Evolutionary conservation across 371 early-diverging fungal species (phyloP), one percentile per base, ranked within the genome.

Genomic region (Sporodiniella umbellata): DNA sequence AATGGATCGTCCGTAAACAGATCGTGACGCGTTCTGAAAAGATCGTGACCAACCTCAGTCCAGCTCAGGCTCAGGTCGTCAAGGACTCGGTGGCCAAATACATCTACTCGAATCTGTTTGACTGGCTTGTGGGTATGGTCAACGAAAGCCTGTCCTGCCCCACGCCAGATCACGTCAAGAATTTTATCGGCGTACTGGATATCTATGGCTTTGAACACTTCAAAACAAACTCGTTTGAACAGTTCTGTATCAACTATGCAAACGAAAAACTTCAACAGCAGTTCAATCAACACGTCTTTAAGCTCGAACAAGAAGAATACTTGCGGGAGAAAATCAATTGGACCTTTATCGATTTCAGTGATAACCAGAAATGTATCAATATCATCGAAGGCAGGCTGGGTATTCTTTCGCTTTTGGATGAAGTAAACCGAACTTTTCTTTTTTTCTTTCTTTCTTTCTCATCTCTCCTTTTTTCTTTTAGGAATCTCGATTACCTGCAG

Each of bases 221-320:
- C 68, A 84, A 94, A 70, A 88, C 85, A 68, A 99, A 99, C 76
- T 93, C 95, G 7, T 99, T 99, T 69, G 99, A 99, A 70, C 99
- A 99, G 73, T 94, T 99, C 62, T 97, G 98, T 79, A 97, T 99
- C 68, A 99, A 94, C 80, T 98, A 89, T 73, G 96, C 96, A 56
- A 98, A 92, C 72, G 98, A 92, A 67, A 97, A 95, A 70, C 74
- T 98, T 47, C 97, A 99, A 70, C 99, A 99, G 60, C 94, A 81
- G 56, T 98, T 98, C 62, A 74, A 74, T 40, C 68, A 74, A 45
- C 75, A 74, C 46, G 75, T 74, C 2, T 74, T 98, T 75, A 90
- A 94, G 75, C 70, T 94, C 46, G 95, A 95, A 62, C 96, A 98
- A 72, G 93, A 94, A 61, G 94, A 93, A 65, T 99, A 99, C 62